Evolutionary conservation across 1,284 basidiomycete genomes (phyloP), one percentile per base, ranked within the genome.

Genomic region (Porogramme epimiltina): DNA sequence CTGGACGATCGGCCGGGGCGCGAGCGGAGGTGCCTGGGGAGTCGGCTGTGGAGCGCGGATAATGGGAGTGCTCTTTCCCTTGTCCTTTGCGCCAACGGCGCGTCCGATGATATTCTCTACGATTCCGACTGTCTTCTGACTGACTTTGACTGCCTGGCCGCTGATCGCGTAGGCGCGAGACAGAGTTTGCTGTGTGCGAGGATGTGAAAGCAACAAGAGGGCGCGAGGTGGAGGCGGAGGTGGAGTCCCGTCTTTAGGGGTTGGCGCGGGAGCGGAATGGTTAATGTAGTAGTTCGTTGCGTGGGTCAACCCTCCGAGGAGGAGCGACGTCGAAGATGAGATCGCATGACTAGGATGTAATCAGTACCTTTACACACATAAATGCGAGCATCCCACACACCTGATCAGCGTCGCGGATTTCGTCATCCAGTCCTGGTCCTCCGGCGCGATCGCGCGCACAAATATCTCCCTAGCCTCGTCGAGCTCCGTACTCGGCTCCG

Each of bases 401-500:
- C 87, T 89, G 58, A 87, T 74, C 23, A 84, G 68, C 20, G 82
- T 78, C 1, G 89, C 89, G 3, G 85, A 80, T 55, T 79, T 82
- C 45, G 89, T 81, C 54, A 93, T 77, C 82, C 83, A 87, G 65
- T 91, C 85, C 60, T 84, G 82, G 47, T 90, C 80, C 49, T 88
- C 82, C 0, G 81, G 79, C 22, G 89, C 82, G 6, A 87, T 73
- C 15, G 78, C 75, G 31, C 77, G 72, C 19, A 81, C 82, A 61
- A 85, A 83, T 10, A 81, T 72, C 61, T 84, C 73, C 55, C 78
- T 63, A 42, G 75, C 79, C 55, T 70, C 71, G 54, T 73, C 67
- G 48, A 79, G 75, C 3, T 67, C 73, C 38, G 58, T 58, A 13
- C 65, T 70, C 40, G 72, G 72, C 34, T 46, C 55, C 23, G 49